phyloP scores from a whole-genome alignment of 345 rosid genomes.

The Eucalyptus regnans region DNA sequence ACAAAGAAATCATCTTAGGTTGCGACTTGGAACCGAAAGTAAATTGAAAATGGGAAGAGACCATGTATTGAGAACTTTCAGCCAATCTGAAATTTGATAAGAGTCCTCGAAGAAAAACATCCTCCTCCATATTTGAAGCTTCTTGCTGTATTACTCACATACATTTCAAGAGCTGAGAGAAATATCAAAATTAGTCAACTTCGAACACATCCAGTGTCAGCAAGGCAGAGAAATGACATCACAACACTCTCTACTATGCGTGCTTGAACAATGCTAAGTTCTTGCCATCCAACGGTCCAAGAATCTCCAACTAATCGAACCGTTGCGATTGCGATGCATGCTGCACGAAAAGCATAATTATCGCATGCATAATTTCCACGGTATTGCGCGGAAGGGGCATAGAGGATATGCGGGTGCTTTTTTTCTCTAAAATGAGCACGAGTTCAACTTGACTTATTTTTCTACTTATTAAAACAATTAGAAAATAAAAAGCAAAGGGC shows the following conservation, averaged over 20 bases:
- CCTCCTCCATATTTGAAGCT: background rate
- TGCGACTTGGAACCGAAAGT: rapidly evolving
- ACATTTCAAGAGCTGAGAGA: rapidly evolving
- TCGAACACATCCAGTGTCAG: background rate
- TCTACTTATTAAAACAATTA: no score
- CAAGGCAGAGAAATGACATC: background rate
- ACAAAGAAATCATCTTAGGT: background rate
- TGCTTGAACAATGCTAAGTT: background rate
- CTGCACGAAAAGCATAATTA: no score
- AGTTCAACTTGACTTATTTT: no score
- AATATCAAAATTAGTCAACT: background rate
- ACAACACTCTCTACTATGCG: background rate
- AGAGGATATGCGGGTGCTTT: no score
- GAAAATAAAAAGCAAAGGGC: no score
- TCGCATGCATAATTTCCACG: no score
- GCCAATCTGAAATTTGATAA: background rate
- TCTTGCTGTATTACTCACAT: background rate
- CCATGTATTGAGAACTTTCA: background rate
- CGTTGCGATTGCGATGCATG: no score
- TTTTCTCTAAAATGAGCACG: no score
- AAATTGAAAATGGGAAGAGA: background rate
- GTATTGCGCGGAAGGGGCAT: no score
- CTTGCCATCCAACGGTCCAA: background rate
- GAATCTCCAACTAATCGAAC: background rate
- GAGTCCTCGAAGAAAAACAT: background rate